Conservation (phyloP, 805 yeast genomes). For the Zygosaccharomyces lentus region DNA sequence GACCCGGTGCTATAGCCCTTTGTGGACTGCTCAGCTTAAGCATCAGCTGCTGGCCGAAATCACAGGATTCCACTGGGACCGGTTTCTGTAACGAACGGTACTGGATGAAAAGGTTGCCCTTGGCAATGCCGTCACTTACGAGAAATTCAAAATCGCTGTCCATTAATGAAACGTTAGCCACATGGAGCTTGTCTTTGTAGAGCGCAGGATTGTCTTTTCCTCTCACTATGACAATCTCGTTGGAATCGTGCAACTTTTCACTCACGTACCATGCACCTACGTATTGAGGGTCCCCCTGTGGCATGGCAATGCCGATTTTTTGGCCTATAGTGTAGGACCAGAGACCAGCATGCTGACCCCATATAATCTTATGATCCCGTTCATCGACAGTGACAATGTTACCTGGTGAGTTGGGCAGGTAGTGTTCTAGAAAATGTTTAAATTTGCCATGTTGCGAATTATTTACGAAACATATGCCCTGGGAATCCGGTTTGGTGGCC, state of each 20-base stretch:
- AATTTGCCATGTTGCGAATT: conserved; percentile 58
- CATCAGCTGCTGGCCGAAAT: conserved; percentile 10
- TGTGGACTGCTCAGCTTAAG: conserved; percentile 44
- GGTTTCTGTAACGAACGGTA: conserved; percentile 72
- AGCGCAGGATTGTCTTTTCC: conserved; percentile 60
- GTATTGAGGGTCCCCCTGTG: conserved; percentile 75
- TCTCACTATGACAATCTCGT: conserved; percentile 74
- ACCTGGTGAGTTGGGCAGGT: conserved; percentile 69
- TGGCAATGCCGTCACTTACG: conserved; percentile 5
- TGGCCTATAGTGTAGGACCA: conserved; percentile 98
- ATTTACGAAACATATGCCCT: conserved; percentile 88
- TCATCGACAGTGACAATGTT: conserved; percentile 50
- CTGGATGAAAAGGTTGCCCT: conserved; percentile 46
- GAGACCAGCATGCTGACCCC: conserved; percentile 81
- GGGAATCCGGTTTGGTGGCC: conserved; percentile 85
- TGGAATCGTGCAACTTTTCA: conserved; percentile 57
- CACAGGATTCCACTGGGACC: conserved; percentile 33
- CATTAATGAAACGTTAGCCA: conserved; percentile 36
- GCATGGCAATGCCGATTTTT: conserved; percentile 65
- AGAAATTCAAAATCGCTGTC: conserved; percentile 2
- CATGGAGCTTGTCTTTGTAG: conserved; percentile 42
- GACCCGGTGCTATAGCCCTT: conserved; percentile 88
- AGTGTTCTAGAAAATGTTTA: conserved; percentile 68
- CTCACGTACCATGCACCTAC: conserved; percentile 85
- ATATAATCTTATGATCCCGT: conserved; percentile 55